These are phyloP conservation scores for Pseudoscleropodium purum DNA, from an alignment of 225 moss, liverwort and hornwort genomes.

Conservation along the genomic window DNA sequence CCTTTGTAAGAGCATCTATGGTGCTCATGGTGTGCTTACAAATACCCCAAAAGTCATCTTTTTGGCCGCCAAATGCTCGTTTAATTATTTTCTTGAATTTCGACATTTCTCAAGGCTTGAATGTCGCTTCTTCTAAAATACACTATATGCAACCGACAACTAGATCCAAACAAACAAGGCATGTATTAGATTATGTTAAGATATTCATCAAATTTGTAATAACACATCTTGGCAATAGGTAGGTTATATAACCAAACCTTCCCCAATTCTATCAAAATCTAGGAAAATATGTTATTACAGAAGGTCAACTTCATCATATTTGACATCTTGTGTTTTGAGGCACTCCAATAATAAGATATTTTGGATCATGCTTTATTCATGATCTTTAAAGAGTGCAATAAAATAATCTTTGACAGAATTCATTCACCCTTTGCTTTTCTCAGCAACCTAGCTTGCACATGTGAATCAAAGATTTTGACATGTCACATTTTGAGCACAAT, in stretches of 20 bases:
- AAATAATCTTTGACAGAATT: too few relatives aligned
- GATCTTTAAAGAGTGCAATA: too few relatives aligned
- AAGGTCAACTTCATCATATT: too few relatives aligned
- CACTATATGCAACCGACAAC: not conserved
- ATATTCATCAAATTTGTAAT: too few relatives aligned
- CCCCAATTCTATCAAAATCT: too few relatives aligned
- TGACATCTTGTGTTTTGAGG: too few relatives aligned
- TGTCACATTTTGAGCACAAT: not conserved
- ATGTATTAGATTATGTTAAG: not conserved
- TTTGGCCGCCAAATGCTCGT: not conserved
- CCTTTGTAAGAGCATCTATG: not conserved
- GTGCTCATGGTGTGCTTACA: not conserved
- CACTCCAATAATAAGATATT: too few relatives aligned
- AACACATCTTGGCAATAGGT: too few relatives aligned
- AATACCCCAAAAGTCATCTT: not conserved
- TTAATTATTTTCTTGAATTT: not conserved
- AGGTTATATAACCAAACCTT: too few relatives aligned
- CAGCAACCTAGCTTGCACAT: not conserved
- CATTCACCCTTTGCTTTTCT: too few relatives aligned
- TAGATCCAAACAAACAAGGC: not conserved
- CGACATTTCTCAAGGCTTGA: not conserved
- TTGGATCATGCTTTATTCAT: too few relatives aligned
- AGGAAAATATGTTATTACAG: too few relatives aligned
- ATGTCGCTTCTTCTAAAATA: not conserved
- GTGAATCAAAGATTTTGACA: not conserved